These are phyloP conservation scores for Trypanosoma vivax DNA, from an alignment of 208 protist species.

Conservation along the genomic window DNA sequence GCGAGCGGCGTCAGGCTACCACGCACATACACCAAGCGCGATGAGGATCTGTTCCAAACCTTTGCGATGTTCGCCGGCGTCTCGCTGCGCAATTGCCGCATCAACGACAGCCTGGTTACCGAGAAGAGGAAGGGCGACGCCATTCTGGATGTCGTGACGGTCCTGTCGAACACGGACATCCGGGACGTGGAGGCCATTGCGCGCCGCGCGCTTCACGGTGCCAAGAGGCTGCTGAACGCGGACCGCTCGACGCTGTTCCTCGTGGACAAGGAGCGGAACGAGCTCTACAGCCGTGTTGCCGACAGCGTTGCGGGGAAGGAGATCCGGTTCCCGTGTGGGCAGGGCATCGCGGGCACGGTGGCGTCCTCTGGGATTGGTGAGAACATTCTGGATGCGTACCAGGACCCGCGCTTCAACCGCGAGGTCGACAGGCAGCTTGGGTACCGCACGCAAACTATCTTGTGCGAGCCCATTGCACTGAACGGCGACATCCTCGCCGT, in stretches of 20 bases:
- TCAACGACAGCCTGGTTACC: slow-evolving; percentile 49
- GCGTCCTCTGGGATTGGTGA: slow-evolving; percentile 52
- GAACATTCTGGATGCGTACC: slow-evolving; percentile 74
- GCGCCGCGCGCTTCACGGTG: slow-evolving; percentile 56
- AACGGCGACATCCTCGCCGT: slow-evolving; percentile 62
- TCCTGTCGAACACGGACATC: slow-evolving; percentile 72
- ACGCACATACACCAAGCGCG: slow-evolving; percentile 40
- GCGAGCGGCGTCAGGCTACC: slow-evolving; percentile 39
- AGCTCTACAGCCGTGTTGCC: slow-evolving; percentile 68
- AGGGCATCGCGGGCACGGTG: slow-evolving; percentile 72
- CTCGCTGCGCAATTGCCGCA: slow-evolving; percentile 62
- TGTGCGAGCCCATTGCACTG: slow-evolving; percentile 79
- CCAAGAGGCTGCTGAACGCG: slow-evolving; percentile 61
- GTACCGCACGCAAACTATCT: slow-evolving; percentile 67
- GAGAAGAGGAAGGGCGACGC: slow-evolving; percentile 70
- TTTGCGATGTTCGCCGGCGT: slow-evolving; percentile 68
- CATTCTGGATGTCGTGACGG: slow-evolving; percentile 61
- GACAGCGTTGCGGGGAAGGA: slow-evolving; percentile 54
- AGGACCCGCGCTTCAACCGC: slow-evolving; percentile 67
- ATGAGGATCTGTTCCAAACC: slow-evolving; percentile 65
- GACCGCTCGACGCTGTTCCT: slow-evolving; percentile 73
- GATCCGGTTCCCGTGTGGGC: slow-evolving; percentile 66
- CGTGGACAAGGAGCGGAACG: slow-evolving; percentile 78
- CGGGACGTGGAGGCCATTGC: slow-evolving; percentile 66
- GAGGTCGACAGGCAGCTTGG: slow-evolving; percentile 71